Percentiles rank a stretch among this genome's conserved stretches.
These are phyloP conservation scores for Babesia ovata DNA, from an alignment of 169 alveolate species.

Conservation along the genomic window DNA sequence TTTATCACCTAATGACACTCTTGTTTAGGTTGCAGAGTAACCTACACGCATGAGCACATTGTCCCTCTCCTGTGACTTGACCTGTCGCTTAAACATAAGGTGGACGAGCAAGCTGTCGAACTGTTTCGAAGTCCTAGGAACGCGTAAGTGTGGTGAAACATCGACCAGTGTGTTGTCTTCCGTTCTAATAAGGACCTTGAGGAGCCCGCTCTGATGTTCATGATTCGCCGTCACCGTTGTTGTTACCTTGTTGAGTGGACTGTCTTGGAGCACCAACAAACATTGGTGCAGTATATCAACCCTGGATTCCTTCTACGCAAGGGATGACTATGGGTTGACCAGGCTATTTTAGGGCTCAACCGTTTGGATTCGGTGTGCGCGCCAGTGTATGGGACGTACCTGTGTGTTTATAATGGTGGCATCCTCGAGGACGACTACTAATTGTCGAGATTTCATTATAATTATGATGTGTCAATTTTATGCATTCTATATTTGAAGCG, in stretches of 20 bases:
- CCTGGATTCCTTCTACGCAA: slow-evolving; percentile 77
- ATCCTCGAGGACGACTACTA: slow-evolving; percentile 37
- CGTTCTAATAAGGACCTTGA: slow-evolving; percentile 82
- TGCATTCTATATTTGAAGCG: background rate
- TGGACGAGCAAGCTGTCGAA: slow-evolving; percentile 81
- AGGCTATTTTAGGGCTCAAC: background rate
- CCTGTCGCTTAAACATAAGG: slow-evolving; percentile 79
- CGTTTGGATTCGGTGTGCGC: background rate
- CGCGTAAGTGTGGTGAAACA: slow-evolving; percentile 85
- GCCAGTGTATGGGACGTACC: slow-evolving; percentile 34
- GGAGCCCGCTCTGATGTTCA: slow-evolving; percentile 71
- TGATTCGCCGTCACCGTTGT: background rate
- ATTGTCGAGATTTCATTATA: slow-evolving; percentile 16
- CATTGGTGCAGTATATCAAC: slow-evolving; percentile 89
- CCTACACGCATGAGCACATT: slow-evolving; percentile 68
- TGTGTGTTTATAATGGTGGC: slow-evolving; percentile 26
- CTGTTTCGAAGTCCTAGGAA: slow-evolving; percentile 83
- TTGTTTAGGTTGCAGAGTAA: background rate
- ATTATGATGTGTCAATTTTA: background rate
- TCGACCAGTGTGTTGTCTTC: slow-evolving; percentile 82
- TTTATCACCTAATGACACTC: slow-evolving; percentile 70
- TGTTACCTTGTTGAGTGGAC: slow-evolving; percentile 76
- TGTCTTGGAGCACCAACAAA: slow-evolving; percentile 81
- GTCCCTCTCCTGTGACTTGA: slow-evolving; percentile 78
- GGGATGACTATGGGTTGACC: background rate